Base-by-base conservation (phyloP, 2,329 filamentous ascomycete species). In the Teratosphaeria viscida region DNA sequence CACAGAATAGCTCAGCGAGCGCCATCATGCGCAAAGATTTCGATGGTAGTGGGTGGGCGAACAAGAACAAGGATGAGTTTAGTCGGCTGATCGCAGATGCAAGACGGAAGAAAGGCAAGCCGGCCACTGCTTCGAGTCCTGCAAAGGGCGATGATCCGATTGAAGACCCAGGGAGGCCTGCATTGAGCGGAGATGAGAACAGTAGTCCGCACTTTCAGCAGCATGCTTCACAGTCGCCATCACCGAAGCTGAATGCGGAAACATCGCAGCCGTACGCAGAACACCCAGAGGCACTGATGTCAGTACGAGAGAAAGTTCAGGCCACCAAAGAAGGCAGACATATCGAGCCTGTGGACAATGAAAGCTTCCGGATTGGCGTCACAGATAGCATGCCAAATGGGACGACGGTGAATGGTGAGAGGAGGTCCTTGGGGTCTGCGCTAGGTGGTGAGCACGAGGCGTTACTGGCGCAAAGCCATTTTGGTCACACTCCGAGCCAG, bases 1-100 rank as follows among this genome's bases (percentile, higher is more conserved):
- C 70, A 23, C 74, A 71, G 11, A 49, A 49, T 49, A 49, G 1
- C 19, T 34, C 53, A 5, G 34, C 27, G 27, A 75, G 75, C 3
- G 74, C 73, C 23, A 75, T 97, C 60, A 92, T 89, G 78, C 86
- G 87, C 66, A 97, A 96, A 70, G 88, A 94, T 61, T 97, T 97
- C 70, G 89, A 96, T 71, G 85, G 85, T 2, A 79, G 81, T 1
- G 86, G 84, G 0, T 96, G 92, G 86, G 85, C 86, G 27, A 78
- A 78, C 7, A 85, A 80, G 61, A 87, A 97, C 73, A 85, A 85
- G 55, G 77, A 77, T 19, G 87, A 90, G 0, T 99, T 96, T 71
- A 85, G 86, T 62, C 82, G 87, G 52, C 73, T 99, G 53, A 92
- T 97, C 67, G 86, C 85, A 2, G 85, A 82, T 66, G 94, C 92